Conservation (phyloP, 2,329 filamentous ascomycete genomes). For the Hypoxylon sp. region DNA sequence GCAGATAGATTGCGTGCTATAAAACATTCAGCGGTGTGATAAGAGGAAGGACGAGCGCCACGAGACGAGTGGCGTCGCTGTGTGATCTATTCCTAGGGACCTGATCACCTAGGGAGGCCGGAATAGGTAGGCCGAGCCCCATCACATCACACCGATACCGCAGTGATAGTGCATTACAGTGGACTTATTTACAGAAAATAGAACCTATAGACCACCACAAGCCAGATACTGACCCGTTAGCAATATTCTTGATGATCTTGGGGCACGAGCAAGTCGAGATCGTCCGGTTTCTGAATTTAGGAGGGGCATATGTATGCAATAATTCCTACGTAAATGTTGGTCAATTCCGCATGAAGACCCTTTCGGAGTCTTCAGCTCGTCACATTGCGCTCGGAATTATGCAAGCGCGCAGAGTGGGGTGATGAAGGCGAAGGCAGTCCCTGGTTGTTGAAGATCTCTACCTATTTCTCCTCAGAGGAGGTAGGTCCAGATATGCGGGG, state of each 20-base stretch:
- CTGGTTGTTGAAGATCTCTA: slow-evolving; percentile 22
- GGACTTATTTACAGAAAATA: not conserved
- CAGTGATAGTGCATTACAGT: not conserved
- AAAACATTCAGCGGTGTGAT: slow-evolving; percentile 27
- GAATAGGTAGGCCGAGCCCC: slow-evolving; percentile 15
- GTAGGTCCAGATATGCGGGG: slow-evolving; percentile 18
- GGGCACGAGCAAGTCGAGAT: not conserved
- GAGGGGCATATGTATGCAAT: not conserved
- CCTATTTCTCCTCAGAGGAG: slow-evolving; percentile 2
- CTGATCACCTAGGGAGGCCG: slow-evolving; percentile 3
- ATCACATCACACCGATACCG: slow-evolving; percentile 41
- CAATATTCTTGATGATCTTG: slow-evolving; percentile 6
- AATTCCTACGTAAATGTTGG: slow-evolving; percentile 1
- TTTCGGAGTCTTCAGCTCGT: slow-evolving; percentile 30
- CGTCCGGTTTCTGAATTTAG: slow-evolving; percentile 1
- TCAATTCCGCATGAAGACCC: slow-evolving; percentile 22
- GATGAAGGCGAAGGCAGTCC: slow-evolving; percentile 7
- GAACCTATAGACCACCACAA: not conserved
- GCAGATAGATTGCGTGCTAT: slow-evolving; percentile 15
- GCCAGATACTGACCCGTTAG: slow-evolving; percentile 1
- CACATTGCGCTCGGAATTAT: slow-evolving; percentile 22
- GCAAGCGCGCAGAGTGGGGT: slow-evolving; percentile 31
- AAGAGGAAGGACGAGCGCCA: slow-evolving; percentile 9
- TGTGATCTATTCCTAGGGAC: slow-evolving; percentile 11
- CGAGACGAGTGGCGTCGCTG: slow-evolving; percentile 7